These are phyloP conservation scores for Stellera chamaejasme DNA, from an alignment of 345 rosid genomes.

Conservation along the genomic window DNA sequence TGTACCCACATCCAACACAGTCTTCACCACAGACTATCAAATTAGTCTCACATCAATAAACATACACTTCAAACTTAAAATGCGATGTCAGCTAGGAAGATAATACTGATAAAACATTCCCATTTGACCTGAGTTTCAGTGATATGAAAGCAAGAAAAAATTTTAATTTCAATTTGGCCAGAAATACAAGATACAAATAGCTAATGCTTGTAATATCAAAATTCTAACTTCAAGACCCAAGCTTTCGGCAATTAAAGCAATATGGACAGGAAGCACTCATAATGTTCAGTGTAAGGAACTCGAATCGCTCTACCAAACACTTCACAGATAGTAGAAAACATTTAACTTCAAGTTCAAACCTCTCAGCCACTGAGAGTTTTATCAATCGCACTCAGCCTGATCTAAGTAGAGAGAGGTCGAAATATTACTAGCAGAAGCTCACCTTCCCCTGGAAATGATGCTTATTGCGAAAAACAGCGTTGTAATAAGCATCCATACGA, in stretches of 20 bases:
- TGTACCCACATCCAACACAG: slow-evolving; percentile 93
- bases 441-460: slow-evolving; percentile 87
- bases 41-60: slow-evolving; percentile 13
- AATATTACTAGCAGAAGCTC: not conserved
- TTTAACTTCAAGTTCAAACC: not conserved
- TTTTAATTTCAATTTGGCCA: not conserved
- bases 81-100: not conserved
- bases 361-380: not conserved
- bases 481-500: slow-evolving; percentile 94
- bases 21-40: slow-evolving; percentile 31
- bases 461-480: slow-evolving; percentile 66
- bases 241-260: not conserved
- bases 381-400: not conserved
- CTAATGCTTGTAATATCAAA: not conserved
- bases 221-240: not conserved
- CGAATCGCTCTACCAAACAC: not conserved
- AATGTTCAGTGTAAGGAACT: no score
- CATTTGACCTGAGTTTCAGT: not conserved
- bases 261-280: no score
- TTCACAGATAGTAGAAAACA: not conserved
- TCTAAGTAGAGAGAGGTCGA: not conserved
- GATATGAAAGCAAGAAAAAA: not conserved
- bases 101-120: not conserved
- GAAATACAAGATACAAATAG: not conserved
- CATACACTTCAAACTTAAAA: not conserved